Base-by-base conservation (phyloP, 768 basidiomycete species). In the Leucocoprinus leucothites region DNA sequence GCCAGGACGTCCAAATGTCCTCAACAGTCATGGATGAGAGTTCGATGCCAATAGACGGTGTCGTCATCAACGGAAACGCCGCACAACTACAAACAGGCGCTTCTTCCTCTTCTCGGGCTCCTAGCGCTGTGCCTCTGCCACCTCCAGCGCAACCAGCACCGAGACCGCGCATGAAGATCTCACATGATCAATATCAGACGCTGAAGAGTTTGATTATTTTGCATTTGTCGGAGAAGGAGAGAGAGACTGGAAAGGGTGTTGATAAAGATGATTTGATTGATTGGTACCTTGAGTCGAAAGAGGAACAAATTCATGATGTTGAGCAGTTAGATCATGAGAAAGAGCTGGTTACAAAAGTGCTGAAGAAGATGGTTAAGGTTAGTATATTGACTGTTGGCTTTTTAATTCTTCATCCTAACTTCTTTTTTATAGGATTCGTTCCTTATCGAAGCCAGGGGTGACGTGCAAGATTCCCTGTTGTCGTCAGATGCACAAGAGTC, bases 221-320 rank as follows among this genome's bases (percentile, higher is more conserved):
- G 54, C 88, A 94, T 63, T 73, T 99, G 22, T 75, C 84, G 16
- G 84, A 87, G 35, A 74, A 84, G 11, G 97, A 99, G 72, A 77
- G 81, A 24, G 82, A 84, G 62, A 86, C 82, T 0, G 87, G 87
- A 18, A 76, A 71, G 50, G 95, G 95, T 2, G 72, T 96, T 38
- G 90, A 94, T 63, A 80, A 87, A 43, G 94, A 96, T 61, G 95
- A 97, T 62, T 78, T 99, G 53, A 89, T 96, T 59, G 93, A 96
- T 67, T 96, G 94, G 95, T 98, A 98, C 66, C 80, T 98, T 53
- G 97, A 99, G 73, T 71, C 82, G 60, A 89, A 85, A 68, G 97
- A 99, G 69, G 74, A 77, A 8, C 89, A 94, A 58, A 74, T 98
- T 36, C 82, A 87, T 59, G 86, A 88, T 50, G 80, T 93, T 4